Evolutionary conservation across 345 rosid species (phyloP).

Genomic region (Eucalyptus leucophloia): DNA sequence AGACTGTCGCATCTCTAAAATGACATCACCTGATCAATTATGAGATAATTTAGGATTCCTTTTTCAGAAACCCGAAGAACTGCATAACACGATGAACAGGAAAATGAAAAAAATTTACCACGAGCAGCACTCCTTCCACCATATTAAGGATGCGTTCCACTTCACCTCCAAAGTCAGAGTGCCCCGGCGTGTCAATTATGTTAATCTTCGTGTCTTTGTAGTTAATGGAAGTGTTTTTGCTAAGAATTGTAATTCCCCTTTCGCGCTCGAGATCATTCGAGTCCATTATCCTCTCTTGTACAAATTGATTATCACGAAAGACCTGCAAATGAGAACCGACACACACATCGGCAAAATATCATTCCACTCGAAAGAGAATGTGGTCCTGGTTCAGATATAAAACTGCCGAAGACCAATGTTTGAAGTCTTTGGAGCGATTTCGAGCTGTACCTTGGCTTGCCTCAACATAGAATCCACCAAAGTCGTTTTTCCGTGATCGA

Average conservation of each 20-base stretch:
- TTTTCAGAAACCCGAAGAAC: not conserved
- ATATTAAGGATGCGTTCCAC: conserved; percentile 97
- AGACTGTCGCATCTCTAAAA: not conserved
- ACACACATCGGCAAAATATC: not conserved
- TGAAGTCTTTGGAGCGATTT: not conserved
- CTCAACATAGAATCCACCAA: conserved; percentile 93
- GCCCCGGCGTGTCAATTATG: conserved; percentile 97
- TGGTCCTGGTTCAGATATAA: not conserved
- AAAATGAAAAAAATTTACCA: conserved; percentile 38
- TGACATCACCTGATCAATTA: not conserved
- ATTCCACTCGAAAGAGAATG: not conserved
- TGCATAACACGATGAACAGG: not conserved
- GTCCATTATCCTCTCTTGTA: conserved; percentile 96
- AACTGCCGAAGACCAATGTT: not conserved
- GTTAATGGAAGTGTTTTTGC: conserved; percentile 91
- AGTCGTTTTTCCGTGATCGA: conserved; percentile 97
- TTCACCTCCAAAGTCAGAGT: conserved; percentile 99
- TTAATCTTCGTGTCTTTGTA: conserved; percentile 82
- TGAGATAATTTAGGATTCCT: not conserved
- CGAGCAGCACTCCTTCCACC: conserved; percentile 98
- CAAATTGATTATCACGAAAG: conserved; percentile 84
- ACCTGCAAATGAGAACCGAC: conserved; percentile 34
- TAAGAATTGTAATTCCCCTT: conserved; percentile 91
- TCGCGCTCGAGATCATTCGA: conserved; percentile 95
- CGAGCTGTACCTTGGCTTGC: conserved; percentile 67